These are phyloP conservation scores for Rusavskia elegans DNA, from an alignment of 495 filamentous ascomycete genomes.

Conservation along the genomic window DNA sequence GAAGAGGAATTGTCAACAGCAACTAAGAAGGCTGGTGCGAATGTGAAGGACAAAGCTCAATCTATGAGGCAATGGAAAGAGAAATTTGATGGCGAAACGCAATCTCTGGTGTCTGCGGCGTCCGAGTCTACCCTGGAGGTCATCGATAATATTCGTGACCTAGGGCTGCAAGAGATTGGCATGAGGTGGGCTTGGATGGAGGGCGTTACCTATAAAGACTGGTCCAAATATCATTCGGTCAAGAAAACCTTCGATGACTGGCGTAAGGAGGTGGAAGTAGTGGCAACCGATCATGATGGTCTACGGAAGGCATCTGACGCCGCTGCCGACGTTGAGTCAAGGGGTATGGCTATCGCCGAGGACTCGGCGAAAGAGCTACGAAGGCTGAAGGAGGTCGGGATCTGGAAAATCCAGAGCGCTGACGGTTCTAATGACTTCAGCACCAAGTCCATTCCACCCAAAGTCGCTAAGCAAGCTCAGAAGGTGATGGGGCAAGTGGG, in stretches of 20 bases:
- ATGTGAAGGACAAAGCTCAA: constrained; percentile 69
- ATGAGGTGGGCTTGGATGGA: constrained; percentile 98
- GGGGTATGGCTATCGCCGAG: constrained; percentile 68
- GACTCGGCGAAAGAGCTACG: constrained; percentile 67
- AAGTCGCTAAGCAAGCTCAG: constrained; percentile 24
- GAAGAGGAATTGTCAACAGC: constrained; percentile 45
- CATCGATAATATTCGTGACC: constrained; percentile 68
- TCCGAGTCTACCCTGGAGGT: constrained; percentile 70
- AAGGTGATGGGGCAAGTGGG: constrained; percentile 26
- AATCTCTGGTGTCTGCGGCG: constrained; percentile 51
- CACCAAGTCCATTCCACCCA: constrained; percentile 32
- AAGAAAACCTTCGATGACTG: constrained; percentile 74
- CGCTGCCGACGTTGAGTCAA: constrained; percentile 51
- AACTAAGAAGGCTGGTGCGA: constrained; percentile 57
- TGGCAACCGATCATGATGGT: constrained; percentile 55
- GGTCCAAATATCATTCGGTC: constrained; percentile 77
- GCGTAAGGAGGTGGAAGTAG: constrained; percentile 58
- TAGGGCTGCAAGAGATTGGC: constrained; percentile 87
- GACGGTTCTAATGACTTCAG: constrained; percentile 68
- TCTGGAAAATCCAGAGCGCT: constrained; percentile 66
- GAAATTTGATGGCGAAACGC: constrained; percentile 52
- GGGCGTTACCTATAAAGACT: constrained; percentile 88
- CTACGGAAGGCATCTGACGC: constrained; percentile 53
- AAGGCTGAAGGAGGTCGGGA: constrained; percentile 67
- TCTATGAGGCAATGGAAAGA: constrained; percentile 65